Evolutionary conservation across 306 rosid genomes (phyloP).

Genomic region (Chamaecrista fasciculata): DNA sequence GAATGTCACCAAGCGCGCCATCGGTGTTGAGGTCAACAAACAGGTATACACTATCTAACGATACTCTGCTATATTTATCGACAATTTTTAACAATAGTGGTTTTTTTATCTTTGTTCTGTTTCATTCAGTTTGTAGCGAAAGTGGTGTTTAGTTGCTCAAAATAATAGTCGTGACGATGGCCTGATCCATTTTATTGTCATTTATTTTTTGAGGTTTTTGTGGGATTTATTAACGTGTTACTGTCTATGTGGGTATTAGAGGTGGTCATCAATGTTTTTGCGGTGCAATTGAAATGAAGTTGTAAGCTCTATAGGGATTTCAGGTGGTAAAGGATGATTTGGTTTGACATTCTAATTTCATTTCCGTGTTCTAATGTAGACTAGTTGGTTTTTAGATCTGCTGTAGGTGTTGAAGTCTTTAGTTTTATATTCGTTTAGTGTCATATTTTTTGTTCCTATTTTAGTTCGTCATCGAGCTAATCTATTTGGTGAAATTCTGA

Average conservation of each 20-base stretch:
- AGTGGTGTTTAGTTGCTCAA: background rate
- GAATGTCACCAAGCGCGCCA: slow-evolving; percentile 95
- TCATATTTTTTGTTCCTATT: background rate
- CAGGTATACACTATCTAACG: slow-evolving; percentile 49
- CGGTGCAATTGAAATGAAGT: background rate
- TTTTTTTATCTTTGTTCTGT: background rate
- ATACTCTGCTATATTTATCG: background rate
- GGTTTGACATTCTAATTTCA: background rate
- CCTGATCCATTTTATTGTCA: background rate
- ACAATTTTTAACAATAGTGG: background rate
- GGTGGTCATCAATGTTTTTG: background rate
- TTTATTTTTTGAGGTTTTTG: background rate
- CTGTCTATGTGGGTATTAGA: background rate
- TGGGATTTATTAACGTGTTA: background rate
- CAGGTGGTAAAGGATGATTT: background rate
- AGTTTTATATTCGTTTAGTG: background rate
- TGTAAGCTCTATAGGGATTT: background rate
- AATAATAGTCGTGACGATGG: background rate
- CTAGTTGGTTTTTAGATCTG: background rate
- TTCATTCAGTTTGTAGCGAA: background rate
- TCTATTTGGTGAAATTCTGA: background rate
- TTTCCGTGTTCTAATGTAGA: background rate
- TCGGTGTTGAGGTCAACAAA: slow-evolving; percentile 88
- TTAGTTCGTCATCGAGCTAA: background rate
- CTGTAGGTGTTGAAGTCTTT: background rate